These are phyloP conservation scores for Cucumis melo DNA, from an alignment of 306 rosid species.

Conservation along the genomic window DNA sequence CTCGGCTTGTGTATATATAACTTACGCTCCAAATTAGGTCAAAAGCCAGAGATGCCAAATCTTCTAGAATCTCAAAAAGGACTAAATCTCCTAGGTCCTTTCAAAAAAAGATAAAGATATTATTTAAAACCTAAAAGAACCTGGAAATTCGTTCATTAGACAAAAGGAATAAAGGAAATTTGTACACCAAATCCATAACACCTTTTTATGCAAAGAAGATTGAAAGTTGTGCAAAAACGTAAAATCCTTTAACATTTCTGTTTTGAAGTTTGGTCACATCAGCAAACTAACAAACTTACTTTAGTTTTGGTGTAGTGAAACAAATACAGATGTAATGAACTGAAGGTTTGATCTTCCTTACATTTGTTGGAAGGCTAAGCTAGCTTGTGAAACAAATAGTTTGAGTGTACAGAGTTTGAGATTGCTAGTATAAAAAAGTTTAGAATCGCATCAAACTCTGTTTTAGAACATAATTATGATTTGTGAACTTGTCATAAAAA, in stretches of 20 bases:
- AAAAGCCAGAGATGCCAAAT: too few species aligned
- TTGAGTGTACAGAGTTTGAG: background rate
- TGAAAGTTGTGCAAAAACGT: background rate
- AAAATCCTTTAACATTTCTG: background rate
- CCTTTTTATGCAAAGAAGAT: background rate
- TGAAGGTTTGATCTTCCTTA: background rate
- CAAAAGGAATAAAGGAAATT: too few species aligned
- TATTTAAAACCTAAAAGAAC: too few species aligned
- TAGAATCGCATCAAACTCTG: background rate
- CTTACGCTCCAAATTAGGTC: too few species aligned
- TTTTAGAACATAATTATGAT: background rate
- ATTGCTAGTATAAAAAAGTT: background rate
- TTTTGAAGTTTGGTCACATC: background rate
- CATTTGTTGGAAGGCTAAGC: background rate
- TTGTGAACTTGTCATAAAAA: background rate
- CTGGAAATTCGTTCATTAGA: too few species aligned
- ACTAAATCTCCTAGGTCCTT: too few species aligned
- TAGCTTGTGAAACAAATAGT: background rate
- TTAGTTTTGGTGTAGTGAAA: background rate
- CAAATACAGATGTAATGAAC: background rate
- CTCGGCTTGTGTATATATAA: too few species aligned
- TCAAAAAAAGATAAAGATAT: too few species aligned
- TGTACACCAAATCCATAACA: too few species aligned
- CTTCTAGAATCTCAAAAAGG: too few species aligned
- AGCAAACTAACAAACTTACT: background rate